Conservation (phyloP, 768 basidiomycete genomes). For the Tulasnella sp. region DNA sequence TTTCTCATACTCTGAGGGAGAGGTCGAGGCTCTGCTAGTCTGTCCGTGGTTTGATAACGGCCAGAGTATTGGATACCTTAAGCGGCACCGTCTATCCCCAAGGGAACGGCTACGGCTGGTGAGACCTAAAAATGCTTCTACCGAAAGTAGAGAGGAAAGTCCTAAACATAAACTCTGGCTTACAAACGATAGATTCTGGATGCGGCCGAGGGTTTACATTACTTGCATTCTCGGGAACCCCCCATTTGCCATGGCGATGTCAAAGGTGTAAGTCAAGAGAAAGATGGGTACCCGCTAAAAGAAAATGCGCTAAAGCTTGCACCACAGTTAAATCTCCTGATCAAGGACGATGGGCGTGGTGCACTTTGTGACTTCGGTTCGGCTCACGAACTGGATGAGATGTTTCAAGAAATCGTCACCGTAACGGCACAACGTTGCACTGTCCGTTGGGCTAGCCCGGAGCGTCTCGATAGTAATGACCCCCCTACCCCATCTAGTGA, state of each 20-base stretch:
- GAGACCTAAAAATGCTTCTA: background rate
- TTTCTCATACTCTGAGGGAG: background rate
- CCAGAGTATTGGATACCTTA: background rate
- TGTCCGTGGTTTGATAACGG: background rate
- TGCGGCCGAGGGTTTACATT: background rate
- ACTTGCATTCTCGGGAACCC: conserved; percentile 10
- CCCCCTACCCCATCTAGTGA: background rate
- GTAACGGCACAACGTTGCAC: background rate
- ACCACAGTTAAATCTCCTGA: background rate
- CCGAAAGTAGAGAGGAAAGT: too few relatives aligned
- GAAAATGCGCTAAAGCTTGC: too few relatives aligned
- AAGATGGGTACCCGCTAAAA: too few relatives aligned
- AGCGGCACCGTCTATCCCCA: background rate
- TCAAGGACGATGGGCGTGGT: background rate
- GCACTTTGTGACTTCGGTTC: conserved; percentile 7
- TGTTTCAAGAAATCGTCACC: background rate
- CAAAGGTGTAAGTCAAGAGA: conserved; percentile 4
- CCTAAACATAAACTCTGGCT: background rate
- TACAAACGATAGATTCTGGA: background rate
- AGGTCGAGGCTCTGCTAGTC: background rate
- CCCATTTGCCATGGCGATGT: conserved; percentile 30
- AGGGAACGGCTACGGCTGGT: background rate
- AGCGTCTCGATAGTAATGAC: background rate
- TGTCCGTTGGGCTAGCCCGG: background rate
- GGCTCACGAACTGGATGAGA: background rate